Evolutionary conservation across 768 basidiomycete species (phyloP).

Genomic region (Sporobolomyces pararoseus): DNA sequence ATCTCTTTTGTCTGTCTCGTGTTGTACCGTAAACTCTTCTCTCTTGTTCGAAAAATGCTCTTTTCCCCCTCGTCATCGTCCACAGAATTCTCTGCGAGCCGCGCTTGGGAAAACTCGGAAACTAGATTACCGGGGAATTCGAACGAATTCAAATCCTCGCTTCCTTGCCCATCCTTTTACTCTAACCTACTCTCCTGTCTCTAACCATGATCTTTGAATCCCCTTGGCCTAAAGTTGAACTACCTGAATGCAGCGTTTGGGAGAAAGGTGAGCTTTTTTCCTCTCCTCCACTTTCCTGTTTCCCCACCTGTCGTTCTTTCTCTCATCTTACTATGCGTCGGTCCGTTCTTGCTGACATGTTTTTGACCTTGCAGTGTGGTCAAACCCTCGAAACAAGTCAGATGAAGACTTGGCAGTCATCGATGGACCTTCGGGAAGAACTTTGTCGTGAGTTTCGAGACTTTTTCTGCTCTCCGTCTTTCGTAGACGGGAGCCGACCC

Average conservation of each 20-base stretch:
- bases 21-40: not conserved
- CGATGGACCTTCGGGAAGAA: slow-evolving; percentile 27
- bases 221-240: slow-evolving; percentile 11
- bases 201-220: slow-evolving; percentile 15
- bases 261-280: slow-evolving; percentile 27
- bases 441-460: slow-evolving; percentile 27
- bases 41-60: not conserved
- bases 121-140: not conserved
- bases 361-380: slow-evolving; percentile 26
- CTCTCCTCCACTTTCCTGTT: not conserved
- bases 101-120: not conserved
- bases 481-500: too few relatives aligned
- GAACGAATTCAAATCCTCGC: not conserved
- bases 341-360: too few relatives aligned
- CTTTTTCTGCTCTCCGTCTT: too few relatives aligned
- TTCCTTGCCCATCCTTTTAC: not conserved
- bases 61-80: too few relatives aligned
- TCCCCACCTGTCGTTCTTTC: too few relatives aligned
- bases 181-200: not conserved
- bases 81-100: not conserved
- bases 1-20: too few relatives aligned
- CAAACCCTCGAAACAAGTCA: slow-evolving; percentile 20
- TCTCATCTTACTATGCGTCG: too few relatives aligned
- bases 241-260: slow-evolving; percentile 27
- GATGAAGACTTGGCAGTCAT: slow-evolving; percentile 22